Evolutionary conservation across 2,329 filamentous ascomycete species (phyloP).

Genomic region (Gyromitra esculenta): DNA sequence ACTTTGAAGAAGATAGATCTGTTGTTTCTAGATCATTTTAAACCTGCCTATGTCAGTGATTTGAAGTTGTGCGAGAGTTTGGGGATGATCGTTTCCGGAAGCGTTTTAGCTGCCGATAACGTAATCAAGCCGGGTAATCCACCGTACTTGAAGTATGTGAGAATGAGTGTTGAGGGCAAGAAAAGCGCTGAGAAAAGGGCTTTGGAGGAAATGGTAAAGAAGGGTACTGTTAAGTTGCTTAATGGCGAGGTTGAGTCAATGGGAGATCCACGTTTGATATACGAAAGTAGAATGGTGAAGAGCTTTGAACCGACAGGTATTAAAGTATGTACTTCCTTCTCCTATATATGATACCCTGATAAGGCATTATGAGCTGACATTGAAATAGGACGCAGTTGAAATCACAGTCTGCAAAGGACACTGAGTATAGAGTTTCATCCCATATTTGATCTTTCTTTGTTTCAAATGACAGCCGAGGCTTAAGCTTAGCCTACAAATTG

Average conservation of each 20-base stretch:
- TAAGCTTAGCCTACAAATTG: background rate
- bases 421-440: background rate
- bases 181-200: background rate
- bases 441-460: background rate
- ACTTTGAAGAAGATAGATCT: constrained; percentile 71
- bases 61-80: constrained; percentile 80
- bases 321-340: constrained; percentile 28
- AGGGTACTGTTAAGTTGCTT: constrained; percentile 54
- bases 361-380: background rate
- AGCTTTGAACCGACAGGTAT: constrained; percentile 52
- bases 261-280: constrained; percentile 44
- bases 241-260: constrained; percentile 11
- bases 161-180: constrained; percentile 72
- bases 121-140: constrained; percentile 77
- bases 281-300: constrained; percentile 51
- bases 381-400: constrained; percentile 39
- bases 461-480: background rate
- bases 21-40: constrained; percentile 83
- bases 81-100: constrained; percentile 70
- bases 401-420: constrained; percentile 51
- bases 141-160: constrained; percentile 75
- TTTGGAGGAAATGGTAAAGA: constrained; percentile 59
- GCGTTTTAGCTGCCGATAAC: constrained; percentile 74
- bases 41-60: constrained; percentile 77
- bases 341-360: background rate